Percentiles rank a stretch among this genome's conserved stretches.
These are phyloP conservation scores for Penicillium sp. DNA, from an alignment of 2,329 filamentous ascomycete genomes.

Conservation along the genomic window DNA sequence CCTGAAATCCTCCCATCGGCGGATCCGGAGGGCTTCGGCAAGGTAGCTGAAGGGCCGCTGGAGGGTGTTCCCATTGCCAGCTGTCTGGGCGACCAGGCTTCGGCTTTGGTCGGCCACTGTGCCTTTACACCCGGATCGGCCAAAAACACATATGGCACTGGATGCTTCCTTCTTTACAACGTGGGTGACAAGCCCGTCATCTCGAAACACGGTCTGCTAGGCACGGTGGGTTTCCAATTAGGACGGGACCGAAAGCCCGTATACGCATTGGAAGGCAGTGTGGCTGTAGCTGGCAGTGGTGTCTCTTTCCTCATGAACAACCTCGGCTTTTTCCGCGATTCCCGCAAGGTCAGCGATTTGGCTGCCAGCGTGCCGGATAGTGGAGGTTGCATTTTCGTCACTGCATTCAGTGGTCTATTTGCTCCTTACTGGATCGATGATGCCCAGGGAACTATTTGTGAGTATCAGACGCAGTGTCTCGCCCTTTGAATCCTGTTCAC, in stretches of 20 bases:
- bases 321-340: conserved; percentile 61
- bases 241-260: conserved; percentile 65
- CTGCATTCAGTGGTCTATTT: conserved; percentile 86
- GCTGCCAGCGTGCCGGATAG: conserved; percentile 68
- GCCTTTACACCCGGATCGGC: conserved; percentile 78
- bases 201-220: conserved; percentile 76
- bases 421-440: conserved; percentile 95
- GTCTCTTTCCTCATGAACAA: conserved; percentile 73
- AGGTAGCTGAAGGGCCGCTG: conserved; percentile 63
- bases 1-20: conserved; percentile 84
- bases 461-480: conserved; percentile 30
- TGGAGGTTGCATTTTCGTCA: conserved; percentile 82
- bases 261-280: conserved; percentile 80
- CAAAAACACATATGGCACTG: conserved; percentile 90
- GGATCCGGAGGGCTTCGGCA: conserved; percentile 69
- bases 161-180: conserved; percentile 87
- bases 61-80: conserved; percentile 74
- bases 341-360: conserved; percentile 63
- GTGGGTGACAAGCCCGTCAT: conserved; percentile 82
- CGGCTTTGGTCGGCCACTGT: conserved; percentile 80
- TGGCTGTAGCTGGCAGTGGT: conserved; percentile 77
- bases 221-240: conserved; percentile 86
- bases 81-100: conserved; percentile 82
- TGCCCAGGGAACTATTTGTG: conserved; percentile 80
- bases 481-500: conserved; percentile 9